A percentile compares a stretch with the other conserved stretches of the same genome.
Conservation (phyloP, 2,329 filamentous ascomycete species). For the Trichoderma citrinoviride region DNA sequence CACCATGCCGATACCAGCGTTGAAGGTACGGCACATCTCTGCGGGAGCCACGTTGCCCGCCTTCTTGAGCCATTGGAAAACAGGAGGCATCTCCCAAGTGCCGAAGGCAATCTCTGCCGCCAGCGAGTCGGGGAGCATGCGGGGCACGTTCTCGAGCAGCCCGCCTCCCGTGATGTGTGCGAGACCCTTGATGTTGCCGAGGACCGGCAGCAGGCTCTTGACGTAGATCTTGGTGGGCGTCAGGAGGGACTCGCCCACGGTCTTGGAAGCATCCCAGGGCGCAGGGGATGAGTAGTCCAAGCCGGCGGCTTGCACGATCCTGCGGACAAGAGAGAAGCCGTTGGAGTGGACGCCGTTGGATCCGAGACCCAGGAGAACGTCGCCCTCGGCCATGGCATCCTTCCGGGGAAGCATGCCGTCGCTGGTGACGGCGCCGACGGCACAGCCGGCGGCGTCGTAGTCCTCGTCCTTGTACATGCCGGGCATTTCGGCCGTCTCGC, state of each 20-base stretch:
- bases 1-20: slow-evolving; percentile 93
- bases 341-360: slow-evolving; percentile 93
- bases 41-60: slow-evolving; percentile 65
- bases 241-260: slow-evolving; percentile 73
- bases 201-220: slow-evolving; percentile 68
- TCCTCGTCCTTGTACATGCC: slow-evolving; percentile 86
- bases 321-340: slow-evolving; percentile 93
- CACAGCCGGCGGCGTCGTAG: slow-evolving; percentile 90
- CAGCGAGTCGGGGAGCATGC: slow-evolving; percentile 79
- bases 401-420: slow-evolving; percentile 72
- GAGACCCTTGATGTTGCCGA: slow-evolving; percentile 78
- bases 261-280: slow-evolving; percentile 68
- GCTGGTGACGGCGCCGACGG: slow-evolving; percentile 75
- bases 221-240: slow-evolving; percentile 95
- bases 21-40: slow-evolving; percentile 93
- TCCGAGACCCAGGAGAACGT: slow-evolving; percentile 79
- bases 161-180: slow-evolving; percentile 97
- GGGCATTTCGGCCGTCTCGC: slow-evolving; percentile 98
- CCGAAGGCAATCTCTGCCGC: slow-evolving; percentile 77
- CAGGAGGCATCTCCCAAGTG: slow-evolving; percentile 70
- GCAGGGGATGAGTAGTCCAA: slow-evolving; percentile 69
- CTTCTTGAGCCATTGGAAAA: slow-evolving; percentile 84
- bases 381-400: slow-evolving; percentile 73
- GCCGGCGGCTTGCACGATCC: slow-evolving; percentile 72
- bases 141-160: slow-evolving; percentile 87